These are phyloP conservation scores for Geotrichum bryndzae DNA, from an alignment of 1,139 yeast species.

Conservation along the genomic window DNA sequence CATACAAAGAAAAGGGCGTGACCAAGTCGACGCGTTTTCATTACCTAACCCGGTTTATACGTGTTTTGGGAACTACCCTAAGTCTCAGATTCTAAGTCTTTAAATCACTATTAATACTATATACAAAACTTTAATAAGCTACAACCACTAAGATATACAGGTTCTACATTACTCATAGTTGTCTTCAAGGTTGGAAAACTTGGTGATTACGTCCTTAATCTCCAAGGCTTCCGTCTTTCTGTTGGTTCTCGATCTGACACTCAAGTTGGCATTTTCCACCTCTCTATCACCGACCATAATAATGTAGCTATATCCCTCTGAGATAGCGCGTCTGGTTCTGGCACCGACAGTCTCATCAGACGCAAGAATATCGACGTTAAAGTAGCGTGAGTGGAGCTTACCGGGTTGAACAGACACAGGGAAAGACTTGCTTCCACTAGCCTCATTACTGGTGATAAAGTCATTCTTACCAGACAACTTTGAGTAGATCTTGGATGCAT, in stretches of 20 bases:
- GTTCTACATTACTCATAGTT: slow-evolving; percentile 16
- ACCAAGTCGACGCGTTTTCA: neutral
- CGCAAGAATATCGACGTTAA: slow-evolving; percentile 68
- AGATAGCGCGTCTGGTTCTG: slow-evolving; percentile 71
- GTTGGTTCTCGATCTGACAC: slow-evolving; percentile 60
- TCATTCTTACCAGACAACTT: slow-evolving; percentile 42
- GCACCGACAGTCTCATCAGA: slow-evolving; percentile 75
- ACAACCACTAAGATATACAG: neutral
- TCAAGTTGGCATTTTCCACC: slow-evolving; percentile 51
- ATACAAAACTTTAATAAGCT: neutral
- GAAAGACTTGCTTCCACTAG: neutral
- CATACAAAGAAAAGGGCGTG: neutral
- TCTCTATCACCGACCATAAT: slow-evolving; percentile 87
- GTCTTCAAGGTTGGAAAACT: slow-evolving; percentile 29
- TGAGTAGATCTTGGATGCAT: slow-evolving; percentile 49
- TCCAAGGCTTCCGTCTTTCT: slow-evolving; percentile 38
- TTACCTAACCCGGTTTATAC: slow-evolving; percentile 1
- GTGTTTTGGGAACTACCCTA: neutral
- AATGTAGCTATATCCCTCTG: slow-evolving; percentile 72
- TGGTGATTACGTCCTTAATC: slow-evolving; percentile 26
- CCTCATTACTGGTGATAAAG: neutral
- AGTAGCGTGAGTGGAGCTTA: slow-evolving; percentile 51
- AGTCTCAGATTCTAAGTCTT: neutral
- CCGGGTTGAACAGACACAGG: slow-evolving; percentile 17
- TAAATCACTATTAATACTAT: neutral